A percentile compares a stretch with the other conserved stretches of the same genome.
These are phyloP conservation scores for Cordyceps javanica DNA, from an alignment of 2,329 filamentous ascomycete genomes.

Conservation along the genomic window DNA sequence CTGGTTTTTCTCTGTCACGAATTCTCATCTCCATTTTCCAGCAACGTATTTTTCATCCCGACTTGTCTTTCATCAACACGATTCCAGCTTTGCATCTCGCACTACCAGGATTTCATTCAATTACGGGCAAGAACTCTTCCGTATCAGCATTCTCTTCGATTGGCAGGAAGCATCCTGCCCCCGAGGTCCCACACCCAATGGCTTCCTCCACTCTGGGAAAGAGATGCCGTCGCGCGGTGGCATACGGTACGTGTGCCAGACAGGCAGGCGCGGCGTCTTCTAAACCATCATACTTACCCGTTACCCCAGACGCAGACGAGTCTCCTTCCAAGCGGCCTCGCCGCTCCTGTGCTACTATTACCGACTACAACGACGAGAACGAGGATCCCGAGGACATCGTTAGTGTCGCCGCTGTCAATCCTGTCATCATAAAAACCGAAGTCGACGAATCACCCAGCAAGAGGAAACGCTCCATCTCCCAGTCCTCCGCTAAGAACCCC, in stretches of 20 bases:
- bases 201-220: slow-evolving; percentile 20
- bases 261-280: neutral
- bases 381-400: slow-evolving; percentile 37
- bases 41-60: neutral
- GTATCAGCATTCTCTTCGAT: neutral
- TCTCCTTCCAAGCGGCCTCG: slow-evolving; percentile 42
- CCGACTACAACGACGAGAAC: slow-evolving; percentile 59
- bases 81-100: neutral
- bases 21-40: too few relatives aligned
- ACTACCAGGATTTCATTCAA: neutral
- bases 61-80: neutral
- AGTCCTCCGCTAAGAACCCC: slow-evolving; percentile 39
- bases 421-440: slow-evolving; percentile 33
- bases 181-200: slow-evolving; percentile 15
- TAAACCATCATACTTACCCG: slow-evolving; percentile 3
- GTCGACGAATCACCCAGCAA: slow-evolving; percentile 26
- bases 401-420: slow-evolving; percentile 31
- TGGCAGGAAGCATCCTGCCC: slow-evolving; percentile 8
- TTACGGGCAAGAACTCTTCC: neutral
- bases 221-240: slow-evolving; percentile 17
- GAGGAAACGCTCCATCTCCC: slow-evolving; percentile 23
- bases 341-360: slow-evolving; percentile 33
- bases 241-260: slow-evolving; percentile 16
- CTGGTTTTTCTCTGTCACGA: neutral
- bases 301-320: slow-evolving; percentile 15